These are phyloP conservation scores for Pseudonitzschia pungens DNA, from an alignment of 108 stramenopile species.

Conservation along the genomic window DNA sequence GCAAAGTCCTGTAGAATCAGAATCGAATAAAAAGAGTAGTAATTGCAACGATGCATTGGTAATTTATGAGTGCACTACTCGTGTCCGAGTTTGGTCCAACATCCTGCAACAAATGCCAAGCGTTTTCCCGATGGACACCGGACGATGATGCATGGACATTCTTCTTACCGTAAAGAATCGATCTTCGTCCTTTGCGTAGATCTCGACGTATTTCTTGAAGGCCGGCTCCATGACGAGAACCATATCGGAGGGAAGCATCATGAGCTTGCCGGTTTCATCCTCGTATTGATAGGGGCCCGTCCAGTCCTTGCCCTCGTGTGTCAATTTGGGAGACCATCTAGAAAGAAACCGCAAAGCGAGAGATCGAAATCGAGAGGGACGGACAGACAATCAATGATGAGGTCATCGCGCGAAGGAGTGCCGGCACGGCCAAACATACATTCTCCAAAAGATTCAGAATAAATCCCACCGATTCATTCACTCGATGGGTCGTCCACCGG, in stretches of 20 bases:
- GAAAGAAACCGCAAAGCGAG: too few species aligned
- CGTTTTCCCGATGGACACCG: background rate
- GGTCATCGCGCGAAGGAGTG: too few species aligned
- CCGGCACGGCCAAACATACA: too few species aligned
- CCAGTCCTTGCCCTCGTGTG: conserved; percentile 89
- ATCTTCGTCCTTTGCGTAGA: conserved; percentile 94
- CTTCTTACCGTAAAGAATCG: conserved; percentile 58
- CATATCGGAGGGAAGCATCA: conserved; percentile 86
- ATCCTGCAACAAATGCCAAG: background rate
- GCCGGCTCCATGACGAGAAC: conserved; percentile 81
- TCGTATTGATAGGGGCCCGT: conserved; percentile 92
- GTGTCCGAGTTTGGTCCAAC: background rate
- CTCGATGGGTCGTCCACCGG: background rate
- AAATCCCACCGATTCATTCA: background rate
- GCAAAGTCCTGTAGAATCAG: conserved; percentile 57
- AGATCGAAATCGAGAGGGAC: too few species aligned
- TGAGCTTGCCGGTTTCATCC: conserved; percentile 72
- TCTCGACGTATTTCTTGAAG: conserved; percentile 81
- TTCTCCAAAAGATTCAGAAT: too few species aligned
- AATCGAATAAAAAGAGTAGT: background rate
- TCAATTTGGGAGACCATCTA: conserved; percentile 68
- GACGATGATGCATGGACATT: background rate
- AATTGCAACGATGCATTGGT: too few species aligned
- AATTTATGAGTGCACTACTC: background rate
- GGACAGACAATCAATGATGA: too few species aligned